A percentile compares a stretch with the other conserved stretches of the same genome.
These are phyloP conservation scores for Fusarium protoensiforme DNA, from an alignment of 2,329 filamentous ascomycete genomes.

Conservation along the genomic window DNA sequence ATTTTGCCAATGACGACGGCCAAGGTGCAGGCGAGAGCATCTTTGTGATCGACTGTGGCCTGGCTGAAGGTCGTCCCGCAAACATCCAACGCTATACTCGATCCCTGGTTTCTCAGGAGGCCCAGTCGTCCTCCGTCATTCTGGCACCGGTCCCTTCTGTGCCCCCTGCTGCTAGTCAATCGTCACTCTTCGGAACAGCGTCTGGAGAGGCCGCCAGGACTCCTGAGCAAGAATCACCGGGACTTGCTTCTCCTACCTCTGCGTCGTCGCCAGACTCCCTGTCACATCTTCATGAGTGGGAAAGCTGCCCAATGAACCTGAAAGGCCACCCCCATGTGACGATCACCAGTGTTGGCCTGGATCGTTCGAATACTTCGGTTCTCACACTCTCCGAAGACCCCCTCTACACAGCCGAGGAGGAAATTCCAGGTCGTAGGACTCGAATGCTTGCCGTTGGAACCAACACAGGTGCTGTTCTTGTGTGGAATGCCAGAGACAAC, in stretches of 20 bases:
- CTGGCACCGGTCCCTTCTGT: conserved; percentile 10
- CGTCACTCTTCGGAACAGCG: conserved; percentile 47
- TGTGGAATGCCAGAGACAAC: conserved; percentile 86
- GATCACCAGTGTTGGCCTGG: conserved; percentile 77
- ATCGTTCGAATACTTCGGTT: conserved; percentile 78
- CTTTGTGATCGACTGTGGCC: conserved; percentile 78
- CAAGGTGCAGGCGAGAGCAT: conserved; percentile 80
- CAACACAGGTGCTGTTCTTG: conserved; percentile 76
- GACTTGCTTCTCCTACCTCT: conserved; percentile 39
- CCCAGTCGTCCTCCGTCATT: conserved; percentile 12
- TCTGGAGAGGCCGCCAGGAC: conserved; percentile 5
- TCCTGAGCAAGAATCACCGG: conserved; percentile 34
- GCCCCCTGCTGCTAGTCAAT: not conserved
- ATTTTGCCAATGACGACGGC: conserved; percentile 87
- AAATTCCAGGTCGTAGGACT: conserved; percentile 86
- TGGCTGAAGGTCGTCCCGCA: conserved; percentile 65
- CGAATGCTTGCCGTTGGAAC: conserved; percentile 87
- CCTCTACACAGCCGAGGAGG: conserved; percentile 60
- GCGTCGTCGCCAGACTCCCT: conserved; percentile 25
- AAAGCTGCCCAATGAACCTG: conserved; percentile 53
- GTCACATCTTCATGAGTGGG: conserved; percentile 47
- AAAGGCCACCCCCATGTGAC: conserved; percentile 68
- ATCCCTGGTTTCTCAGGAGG: conserved; percentile 36
- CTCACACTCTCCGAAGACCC: conserved; percentile 84
- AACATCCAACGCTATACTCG: conserved; percentile 58